Percentiles rank a stretch among this genome's conserved stretches.
These are phyloP conservation scores for Lactifluus echinatus DNA, from an alignment of 768 basidiomycete species.

Conservation along the genomic window DNA sequence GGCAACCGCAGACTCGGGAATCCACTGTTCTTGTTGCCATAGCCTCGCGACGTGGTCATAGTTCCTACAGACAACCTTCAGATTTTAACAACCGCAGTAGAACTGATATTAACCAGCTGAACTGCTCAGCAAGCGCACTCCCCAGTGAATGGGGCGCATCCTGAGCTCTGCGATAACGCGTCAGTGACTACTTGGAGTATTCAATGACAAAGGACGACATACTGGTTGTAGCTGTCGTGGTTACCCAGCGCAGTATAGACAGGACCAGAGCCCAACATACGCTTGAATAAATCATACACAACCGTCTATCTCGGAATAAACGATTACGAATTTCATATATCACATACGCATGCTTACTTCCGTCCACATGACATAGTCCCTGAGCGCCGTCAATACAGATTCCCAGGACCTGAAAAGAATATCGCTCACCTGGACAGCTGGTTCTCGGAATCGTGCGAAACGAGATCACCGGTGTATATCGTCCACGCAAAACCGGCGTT, in stretches of 20 bases:
- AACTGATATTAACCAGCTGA: slow-evolving; percentile 45
- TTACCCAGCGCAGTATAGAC: slow-evolving; percentile 71
- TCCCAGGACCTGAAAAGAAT: not conserved
- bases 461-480: slow-evolving; percentile 65
- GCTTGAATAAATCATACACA: slow-evolving; percentile 58
- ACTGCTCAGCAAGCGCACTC: slow-evolving; percentile 47
- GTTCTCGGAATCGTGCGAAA: slow-evolving; percentile 61
- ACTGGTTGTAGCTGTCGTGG: slow-evolving; percentile 69
- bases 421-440: slow-evolving; percentile 47
- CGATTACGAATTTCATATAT: not conserved
- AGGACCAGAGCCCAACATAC: slow-evolving; percentile 54
- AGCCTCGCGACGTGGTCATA: slow-evolving; percentile 66
- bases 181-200: not conserved
- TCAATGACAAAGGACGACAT: slow-evolving; percentile 16
- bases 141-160: slow-evolving; percentile 54
- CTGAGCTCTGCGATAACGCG: slow-evolving; percentile 36
- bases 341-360: slow-evolving; percentile 38
- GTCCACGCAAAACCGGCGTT: slow-evolving; percentile 55
- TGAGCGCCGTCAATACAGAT: slow-evolving; percentile 22
- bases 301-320: slow-evolving; percentile 36
- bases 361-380: slow-evolving; percentile 51
- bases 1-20: slow-evolving; percentile 45
- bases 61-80: slow-evolving; percentile 39
- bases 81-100: not conserved
- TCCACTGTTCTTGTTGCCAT: slow-evolving; percentile 66